These are phyloP conservation scores for Priceomyces fermenticarens DNA, from an alignment of 805 yeast genomes.

Conservation along the genomic window DNA sequence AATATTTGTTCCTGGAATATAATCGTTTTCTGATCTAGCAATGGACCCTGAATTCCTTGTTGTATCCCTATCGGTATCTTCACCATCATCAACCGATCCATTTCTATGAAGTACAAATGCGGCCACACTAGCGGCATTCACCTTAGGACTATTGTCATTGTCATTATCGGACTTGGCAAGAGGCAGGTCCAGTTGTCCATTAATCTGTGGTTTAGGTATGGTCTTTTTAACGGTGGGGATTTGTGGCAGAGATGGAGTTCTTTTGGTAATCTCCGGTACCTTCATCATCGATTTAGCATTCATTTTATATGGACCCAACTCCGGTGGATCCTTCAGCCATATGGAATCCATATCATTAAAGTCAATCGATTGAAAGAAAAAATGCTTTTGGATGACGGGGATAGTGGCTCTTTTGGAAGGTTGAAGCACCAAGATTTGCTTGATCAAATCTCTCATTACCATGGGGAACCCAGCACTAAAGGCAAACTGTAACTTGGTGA, in stretches of 20 bases:
- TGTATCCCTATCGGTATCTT: slow-evolving; percentile 9
- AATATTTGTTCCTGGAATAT: slow-evolving; percentile 59
- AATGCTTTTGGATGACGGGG: slow-evolving; percentile 57
- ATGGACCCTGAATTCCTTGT: slow-evolving; percentile 18
- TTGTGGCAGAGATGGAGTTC: slow-evolving; percentile 13
- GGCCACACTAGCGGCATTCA: slow-evolving; percentile 39
- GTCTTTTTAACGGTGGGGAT: slow-evolving; percentile 4
- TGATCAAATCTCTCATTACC: slow-evolving; percentile 61
- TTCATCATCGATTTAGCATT: slow-evolving; percentile 79
- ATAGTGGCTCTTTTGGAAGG: slow-evolving; percentile 66
- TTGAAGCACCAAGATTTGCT: slow-evolving; percentile 63
- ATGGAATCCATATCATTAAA: slow-evolving; percentile 65
- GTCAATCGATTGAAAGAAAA: slow-evolving; percentile 65
- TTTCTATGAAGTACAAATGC: slow-evolving; percentile 36
- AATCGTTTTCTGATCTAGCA: slow-evolving; percentile 35
- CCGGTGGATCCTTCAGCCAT: slow-evolving; percentile 71
- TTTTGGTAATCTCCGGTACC: slow-evolving; percentile 42
- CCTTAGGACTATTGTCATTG: slow-evolving; percentile 7
- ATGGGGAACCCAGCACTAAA: slow-evolving; percentile 63
- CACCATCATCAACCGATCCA: slow-evolving; percentile 14
- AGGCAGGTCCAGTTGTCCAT: slow-evolving; percentile 9
- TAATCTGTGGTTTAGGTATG: slow-evolving; percentile 4
- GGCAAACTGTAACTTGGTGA: slow-evolving; percentile 75
- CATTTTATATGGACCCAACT: slow-evolving; percentile 67
- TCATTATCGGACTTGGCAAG: slow-evolving; percentile 7